These are phyloP conservation scores for Ogataea corticis DNA, from an alignment of 805 yeast genomes.

Conservation along the genomic window DNA sequence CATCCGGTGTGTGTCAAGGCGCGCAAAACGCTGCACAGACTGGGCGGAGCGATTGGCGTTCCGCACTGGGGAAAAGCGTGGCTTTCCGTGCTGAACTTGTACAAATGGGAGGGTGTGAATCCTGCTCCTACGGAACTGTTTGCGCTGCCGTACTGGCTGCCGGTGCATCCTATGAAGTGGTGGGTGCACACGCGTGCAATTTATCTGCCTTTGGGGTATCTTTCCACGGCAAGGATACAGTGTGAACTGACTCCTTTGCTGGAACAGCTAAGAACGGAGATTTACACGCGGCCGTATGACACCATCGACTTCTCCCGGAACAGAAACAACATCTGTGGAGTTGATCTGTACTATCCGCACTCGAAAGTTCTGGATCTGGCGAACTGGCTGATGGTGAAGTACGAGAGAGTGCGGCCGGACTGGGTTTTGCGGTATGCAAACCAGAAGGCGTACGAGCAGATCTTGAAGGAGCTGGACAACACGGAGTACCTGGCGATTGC, in stretches of 20 bases:
- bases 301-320: constrained; percentile 65
- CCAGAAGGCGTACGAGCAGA: constrained; percentile 55
- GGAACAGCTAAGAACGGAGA: constrained; percentile 67
- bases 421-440: constrained; percentile 63
- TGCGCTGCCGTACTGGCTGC: constrained; percentile 77
- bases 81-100: constrained; percentile 76
- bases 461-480: constrained; percentile 72
- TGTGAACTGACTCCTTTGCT: constrained; percentile 68
- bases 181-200: constrained; percentile 98
- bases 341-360: constrained; percentile 94
- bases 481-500: constrained; percentile 87
- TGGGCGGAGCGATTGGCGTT: constrained; percentile 87
- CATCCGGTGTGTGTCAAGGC: constrained; percentile 83
- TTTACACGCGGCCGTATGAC: constrained; percentile 68
- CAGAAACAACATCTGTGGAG: constrained; percentile 85
- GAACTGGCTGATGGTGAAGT: constrained; percentile 59
- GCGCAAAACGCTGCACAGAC: constrained; percentile 58
- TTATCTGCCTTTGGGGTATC: constrained; percentile 82
- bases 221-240: constrained; percentile 55
- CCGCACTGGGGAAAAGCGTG: constrained; percentile 99
- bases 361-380: constrained; percentile 61
- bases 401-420: constrained; percentile 76
- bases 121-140: constrained; percentile 98
- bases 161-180: constrained; percentile 95
- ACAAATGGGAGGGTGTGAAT: constrained; percentile 95